phyloP scores from a whole-genome alignment of 1,284 basidiomycete species.

The Melampsora larici-populina region DNA sequence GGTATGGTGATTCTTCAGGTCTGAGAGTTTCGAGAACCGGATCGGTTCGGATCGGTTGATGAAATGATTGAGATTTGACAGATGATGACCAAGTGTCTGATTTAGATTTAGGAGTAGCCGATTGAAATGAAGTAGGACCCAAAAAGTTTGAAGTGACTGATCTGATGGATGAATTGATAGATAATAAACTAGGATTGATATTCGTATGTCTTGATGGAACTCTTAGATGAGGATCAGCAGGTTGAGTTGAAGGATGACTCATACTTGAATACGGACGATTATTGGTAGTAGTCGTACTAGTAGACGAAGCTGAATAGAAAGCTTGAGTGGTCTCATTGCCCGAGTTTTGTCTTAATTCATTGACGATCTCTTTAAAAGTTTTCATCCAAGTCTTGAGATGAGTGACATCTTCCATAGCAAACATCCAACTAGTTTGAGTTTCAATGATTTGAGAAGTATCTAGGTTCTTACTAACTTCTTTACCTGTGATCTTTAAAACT shows the following conservation, averaged over 20 bases:
- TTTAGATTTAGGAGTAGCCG: neutral
- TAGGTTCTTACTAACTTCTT: neutral
- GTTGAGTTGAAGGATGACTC: neutral
- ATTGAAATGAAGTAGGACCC: neutral
- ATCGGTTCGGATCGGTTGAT: neutral
- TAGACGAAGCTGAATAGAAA: neutral
- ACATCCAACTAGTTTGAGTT: neutral
- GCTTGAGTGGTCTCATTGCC: neutral
- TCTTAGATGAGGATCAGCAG: neutral
- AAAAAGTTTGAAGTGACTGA: neutral
- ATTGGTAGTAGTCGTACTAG: neutral
- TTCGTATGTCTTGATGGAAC: neutral
- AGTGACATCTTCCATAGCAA: constrained; percentile 4
- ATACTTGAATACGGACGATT: neutral
- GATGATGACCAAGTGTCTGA: neutral
- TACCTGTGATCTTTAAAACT: constrained; percentile 16
- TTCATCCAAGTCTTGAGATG: constrained; percentile 14
- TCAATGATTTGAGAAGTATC: neutral
- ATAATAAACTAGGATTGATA: neutral
- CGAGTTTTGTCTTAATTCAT: neutral
- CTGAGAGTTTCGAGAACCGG: neutral
- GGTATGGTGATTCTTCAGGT: neutral
- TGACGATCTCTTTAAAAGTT: constrained; percentile 7
- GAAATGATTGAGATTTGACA: neutral
- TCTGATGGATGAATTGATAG: neutral